Conservation (phyloP, 1,284 basidiomycete genomes). For the Ustilago nuda region DNA sequence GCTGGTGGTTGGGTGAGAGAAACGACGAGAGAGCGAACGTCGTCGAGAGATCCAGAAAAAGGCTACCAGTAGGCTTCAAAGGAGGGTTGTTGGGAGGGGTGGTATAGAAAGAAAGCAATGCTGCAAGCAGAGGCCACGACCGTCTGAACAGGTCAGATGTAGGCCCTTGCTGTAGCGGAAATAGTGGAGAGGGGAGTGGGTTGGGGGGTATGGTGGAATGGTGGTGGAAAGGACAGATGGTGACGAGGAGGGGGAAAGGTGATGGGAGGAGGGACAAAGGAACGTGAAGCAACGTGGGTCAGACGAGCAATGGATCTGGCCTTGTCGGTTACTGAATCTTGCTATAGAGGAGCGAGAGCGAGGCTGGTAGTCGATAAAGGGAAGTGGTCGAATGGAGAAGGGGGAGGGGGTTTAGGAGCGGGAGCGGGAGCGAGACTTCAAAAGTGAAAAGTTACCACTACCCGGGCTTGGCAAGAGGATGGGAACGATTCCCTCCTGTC, state of each 20-base stretch:
- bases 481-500: slow-evolving; percentile 13
- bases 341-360: background rate
- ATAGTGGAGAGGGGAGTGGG: slow-evolving; percentile 4
- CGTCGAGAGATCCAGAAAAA: slow-evolving; percentile 18
- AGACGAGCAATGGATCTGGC: background rate
- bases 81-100: slow-evolving; percentile 3
- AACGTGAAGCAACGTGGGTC: slow-evolving; percentile 4
- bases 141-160: slow-evolving; percentile 41
- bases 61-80: slow-evolving; percentile 31
- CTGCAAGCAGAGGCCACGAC: slow-evolving; percentile 36
- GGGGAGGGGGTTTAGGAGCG: background rate
- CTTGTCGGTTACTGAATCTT: background rate
- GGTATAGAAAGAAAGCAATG: background rate
- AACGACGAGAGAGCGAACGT: slow-evolving; percentile 6
- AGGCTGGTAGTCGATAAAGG: background rate
- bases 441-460: slow-evolving; percentile 3
- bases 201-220: background rate
- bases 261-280: slow-evolving; percentile 7
- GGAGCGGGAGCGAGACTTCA: slow-evolving; percentile 15
- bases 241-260: slow-evolving; percentile 4
- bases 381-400: background rate
- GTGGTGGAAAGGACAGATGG: slow-evolving; percentile 12
- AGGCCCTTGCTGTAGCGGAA: slow-evolving; percentile 32
- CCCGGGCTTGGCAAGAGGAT: slow-evolving; percentile 19
- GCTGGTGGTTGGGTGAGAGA: background rate